phyloP scores from a whole-genome alignment of 2,329 filamentous ascomycete species.

The Coniochaeta sp. region DNA sequence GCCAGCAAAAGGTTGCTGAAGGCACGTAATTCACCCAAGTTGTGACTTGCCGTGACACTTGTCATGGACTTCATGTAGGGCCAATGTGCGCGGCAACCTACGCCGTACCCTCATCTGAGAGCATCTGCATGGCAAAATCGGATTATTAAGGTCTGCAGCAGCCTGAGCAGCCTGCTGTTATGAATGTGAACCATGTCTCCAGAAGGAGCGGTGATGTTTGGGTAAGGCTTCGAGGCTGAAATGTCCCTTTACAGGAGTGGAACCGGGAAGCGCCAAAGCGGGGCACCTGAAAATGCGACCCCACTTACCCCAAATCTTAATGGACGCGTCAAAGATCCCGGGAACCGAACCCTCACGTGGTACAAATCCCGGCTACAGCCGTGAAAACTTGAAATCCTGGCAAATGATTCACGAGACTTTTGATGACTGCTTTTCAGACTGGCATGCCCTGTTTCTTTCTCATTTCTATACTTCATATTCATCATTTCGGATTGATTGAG shows the following conservation, averaged over 20 bases:
- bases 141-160: too few relatives aligned
- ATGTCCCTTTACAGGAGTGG: not conserved
- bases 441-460: not conserved
- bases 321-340: not conserved
- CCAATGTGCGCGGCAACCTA: too few relatives aligned
- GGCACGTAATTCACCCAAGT: too few relatives aligned
- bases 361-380: not conserved
- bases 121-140: too few relatives aligned
- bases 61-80: too few relatives aligned
- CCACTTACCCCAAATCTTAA: not conserved
- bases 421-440: not conserved
- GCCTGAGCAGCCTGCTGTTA: too few relatives aligned
- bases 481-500: not conserved
- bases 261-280: too few relatives aligned
- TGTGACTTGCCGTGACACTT: too few relatives aligned
- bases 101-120: too few relatives aligned
- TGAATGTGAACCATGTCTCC: too few relatives aligned
- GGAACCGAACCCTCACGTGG: not conserved
- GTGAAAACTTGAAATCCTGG: slow-evolving; percentile 1
- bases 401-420: not conserved
- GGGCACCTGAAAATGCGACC: not conserved
- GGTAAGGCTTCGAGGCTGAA: not conserved
- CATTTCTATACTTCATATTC: not conserved
- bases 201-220: too few relatives aligned
- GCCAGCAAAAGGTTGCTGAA: too few relatives aligned